Percentiles rank a stretch among this genome's conserved stretches.
phyloP scores from a whole-genome alignment of 2,329 filamentous ascomycete species.

The Calonectria honghensis region DNA sequence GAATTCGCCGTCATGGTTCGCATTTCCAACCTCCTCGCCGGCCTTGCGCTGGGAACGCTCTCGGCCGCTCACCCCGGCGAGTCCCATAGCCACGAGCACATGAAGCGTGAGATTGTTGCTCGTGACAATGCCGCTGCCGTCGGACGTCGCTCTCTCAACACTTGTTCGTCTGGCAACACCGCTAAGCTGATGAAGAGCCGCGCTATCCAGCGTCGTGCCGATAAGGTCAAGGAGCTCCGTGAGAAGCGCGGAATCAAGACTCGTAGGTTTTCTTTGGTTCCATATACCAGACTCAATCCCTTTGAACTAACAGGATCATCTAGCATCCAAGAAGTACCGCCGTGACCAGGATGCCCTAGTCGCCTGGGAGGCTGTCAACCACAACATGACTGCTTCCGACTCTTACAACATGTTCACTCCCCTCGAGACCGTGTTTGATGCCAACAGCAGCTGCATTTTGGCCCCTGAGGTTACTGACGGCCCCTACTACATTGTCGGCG shows the following conservation, averaged over 20 bases:
- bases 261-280: constrained; percentile 4
- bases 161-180: constrained; percentile 19
- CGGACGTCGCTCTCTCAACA: constrained; percentile 30
- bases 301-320: not conserved
- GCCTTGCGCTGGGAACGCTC: constrained; percentile 26
- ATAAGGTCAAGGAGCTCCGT: constrained; percentile 35
- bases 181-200: constrained; percentile 29
- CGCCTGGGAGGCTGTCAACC: constrained; percentile 39
- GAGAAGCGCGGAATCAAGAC: constrained; percentile 33
- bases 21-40: constrained; percentile 18
- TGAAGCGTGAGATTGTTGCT: constrained; percentile 37
- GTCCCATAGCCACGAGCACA: constrained; percentile 33
- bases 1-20: constrained; percentile 8
- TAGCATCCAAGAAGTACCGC: constrained; percentile 40
- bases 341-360: constrained; percentile 38
- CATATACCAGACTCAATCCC: too few species aligned
- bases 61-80: constrained; percentile 34
- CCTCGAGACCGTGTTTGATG: constrained; percentile 34
- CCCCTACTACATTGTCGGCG: constrained; percentile 58
- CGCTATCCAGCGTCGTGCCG: constrained; percentile 33
- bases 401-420: constrained; percentile 37
- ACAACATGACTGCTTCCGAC: constrained; percentile 36
- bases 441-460: constrained; percentile 40
- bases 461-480: constrained; percentile 38
- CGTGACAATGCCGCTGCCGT: constrained; percentile 38